Evolutionary conservation across 768 basidiomycete genomes (phyloP).

Genomic region (Collybia sp.): DNA sequence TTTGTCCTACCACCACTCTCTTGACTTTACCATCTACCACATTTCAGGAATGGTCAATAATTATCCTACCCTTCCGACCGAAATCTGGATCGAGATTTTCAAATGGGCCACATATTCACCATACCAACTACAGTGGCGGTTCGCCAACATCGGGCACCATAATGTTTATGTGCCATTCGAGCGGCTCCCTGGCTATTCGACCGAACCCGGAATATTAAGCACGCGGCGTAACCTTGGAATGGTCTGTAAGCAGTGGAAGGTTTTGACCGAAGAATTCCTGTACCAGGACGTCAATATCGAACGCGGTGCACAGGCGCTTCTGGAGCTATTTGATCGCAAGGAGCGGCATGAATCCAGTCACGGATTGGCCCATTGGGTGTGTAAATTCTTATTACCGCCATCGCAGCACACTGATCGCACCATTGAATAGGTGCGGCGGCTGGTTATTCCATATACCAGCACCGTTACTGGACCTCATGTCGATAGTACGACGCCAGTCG

Average conservation of each 20-base stretch:
- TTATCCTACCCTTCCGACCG: slow-evolving; percentile 36
- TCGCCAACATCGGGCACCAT: slow-evolving; percentile 13
- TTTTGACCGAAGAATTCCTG: slow-evolving; percentile 38
- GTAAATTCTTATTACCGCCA: slow-evolving; percentile 25
- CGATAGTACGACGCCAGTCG: slow-evolving; percentile 28
- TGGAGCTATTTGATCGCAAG: slow-evolving; percentile 21
- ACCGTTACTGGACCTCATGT: slow-evolving; percentile 35
- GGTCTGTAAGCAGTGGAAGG: slow-evolving; percentile 57
- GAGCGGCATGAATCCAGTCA: slow-evolving; percentile 9
- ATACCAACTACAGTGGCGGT: not conserved
- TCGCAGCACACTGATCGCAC: not conserved
- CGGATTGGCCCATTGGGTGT: not conserved
- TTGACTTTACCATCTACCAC: not conserved
- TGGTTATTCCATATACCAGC: slow-evolving; percentile 52
- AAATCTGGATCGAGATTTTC: slow-evolving; percentile 53
- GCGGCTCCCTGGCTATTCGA: slow-evolving; percentile 20
- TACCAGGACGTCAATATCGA: slow-evolving; percentile 51
- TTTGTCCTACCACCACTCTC: no score
- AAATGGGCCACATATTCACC: slow-evolving; percentile 32
- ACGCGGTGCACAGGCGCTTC: slow-evolving; percentile 22
- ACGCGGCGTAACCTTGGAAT: slow-evolving; percentile 38
- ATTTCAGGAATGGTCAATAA: slow-evolving; percentile 5
- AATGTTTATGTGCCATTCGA: slow-evolving; percentile 46
- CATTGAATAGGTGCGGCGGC: slow-evolving; percentile 42
- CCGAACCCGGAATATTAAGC: slow-evolving; percentile 19